Base-by-base conservation (phyloP, 306 rosid species). In the Bauhinia variegata region DNA sequence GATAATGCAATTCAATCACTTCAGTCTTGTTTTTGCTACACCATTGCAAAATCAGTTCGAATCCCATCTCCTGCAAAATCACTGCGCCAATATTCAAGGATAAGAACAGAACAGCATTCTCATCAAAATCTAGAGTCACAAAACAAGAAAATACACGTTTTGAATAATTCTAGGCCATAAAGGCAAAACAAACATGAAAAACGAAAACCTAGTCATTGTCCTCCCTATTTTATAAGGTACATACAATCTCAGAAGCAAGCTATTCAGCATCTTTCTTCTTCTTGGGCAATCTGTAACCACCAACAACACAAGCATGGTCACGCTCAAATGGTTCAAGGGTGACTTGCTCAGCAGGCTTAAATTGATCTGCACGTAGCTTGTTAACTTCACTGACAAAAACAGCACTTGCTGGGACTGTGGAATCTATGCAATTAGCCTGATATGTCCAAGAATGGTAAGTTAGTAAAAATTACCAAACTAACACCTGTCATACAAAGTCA, bases 281-380 rank as follows among this genome's bases (percentile, higher is more conserved):
- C 91, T 88, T 88, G 0, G 87, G 75, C 44, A 84, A 4, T 38
- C 96, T 85, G 72, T 93, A 89, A 4, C 79, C 79, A 28, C 98
- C 98, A 17, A 88, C 89, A 0, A 93, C 98, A 60, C 97, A 93
- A 55, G 98, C 98, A 68, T 89, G 98, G 71, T 95, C 97, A 8
- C 97, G 76, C 80, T 95, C 99, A 30, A 83, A 95, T 17, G 99
- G 97, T 53, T 81, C 85, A 4, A 95, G 97, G 15, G 99, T 95
- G 0, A 95, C 95, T 75, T 90, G 99, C 73, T 95, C 99, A 0
- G 50, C 13, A 0, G 97, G 97, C 75, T 88, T 91, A 59, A 95
- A 91, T 9, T 95, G 95, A 54, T 95, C 96, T 0, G 88, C 95
- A 64, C 84, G 84, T 44, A 95, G 79, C 87, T 87, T 91, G 75